Evolutionary conservation across 257 asterid species (phyloP).

Genomic region (Lantana camara): DNA sequence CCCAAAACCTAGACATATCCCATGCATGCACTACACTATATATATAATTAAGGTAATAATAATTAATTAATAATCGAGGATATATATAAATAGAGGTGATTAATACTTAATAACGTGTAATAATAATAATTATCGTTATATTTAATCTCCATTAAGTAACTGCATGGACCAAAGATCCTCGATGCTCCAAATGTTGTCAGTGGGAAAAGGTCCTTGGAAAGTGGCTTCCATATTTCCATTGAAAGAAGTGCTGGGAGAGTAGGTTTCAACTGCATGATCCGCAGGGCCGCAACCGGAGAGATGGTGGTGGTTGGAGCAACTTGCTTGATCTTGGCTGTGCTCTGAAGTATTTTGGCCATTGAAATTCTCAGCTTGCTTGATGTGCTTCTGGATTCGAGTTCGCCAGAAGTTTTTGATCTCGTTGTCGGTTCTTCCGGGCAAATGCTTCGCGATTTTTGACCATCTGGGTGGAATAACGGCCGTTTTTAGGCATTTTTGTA

Average conservation of each 20-base stretch:
- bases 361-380: slow-evolving; percentile 50
- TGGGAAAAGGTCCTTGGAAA: slow-evolving; percentile 52
- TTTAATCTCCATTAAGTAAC: slow-evolving; percentile 58
- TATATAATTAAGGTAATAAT: neutral
- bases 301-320: slow-evolving; percentile 36
- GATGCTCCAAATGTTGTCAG: slow-evolving; percentile 71
- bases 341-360: slow-evolving; percentile 30
- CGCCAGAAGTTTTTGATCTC: slow-evolving; percentile 92
- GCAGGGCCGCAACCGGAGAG: slow-evolving; percentile 37
- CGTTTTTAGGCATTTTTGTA: too few species aligned
- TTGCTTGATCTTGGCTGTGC: slow-evolving; percentile 35
- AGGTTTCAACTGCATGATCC: slow-evolving; percentile 46
- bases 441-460: slow-evolving; percentile 90
- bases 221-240: slow-evolving; percentile 29
- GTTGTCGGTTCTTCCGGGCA: slow-evolving; percentile 90
- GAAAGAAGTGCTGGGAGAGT: slow-evolving; percentile 47
- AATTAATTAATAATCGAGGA: neutral
- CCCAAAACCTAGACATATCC: too few species aligned
- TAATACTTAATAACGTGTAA: neutral
- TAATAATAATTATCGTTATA: neutral
- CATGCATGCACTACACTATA: neutral
- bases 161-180: slow-evolving; percentile 95
- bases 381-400: slow-evolving; percentile 87
- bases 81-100: too few species aligned
- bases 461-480: slow-evolving; percentile 42